These are phyloP conservation scores for Penicillium manginii DNA, from an alignment of 495 filamentous ascomycete species.

Conservation along the genomic window DNA sequence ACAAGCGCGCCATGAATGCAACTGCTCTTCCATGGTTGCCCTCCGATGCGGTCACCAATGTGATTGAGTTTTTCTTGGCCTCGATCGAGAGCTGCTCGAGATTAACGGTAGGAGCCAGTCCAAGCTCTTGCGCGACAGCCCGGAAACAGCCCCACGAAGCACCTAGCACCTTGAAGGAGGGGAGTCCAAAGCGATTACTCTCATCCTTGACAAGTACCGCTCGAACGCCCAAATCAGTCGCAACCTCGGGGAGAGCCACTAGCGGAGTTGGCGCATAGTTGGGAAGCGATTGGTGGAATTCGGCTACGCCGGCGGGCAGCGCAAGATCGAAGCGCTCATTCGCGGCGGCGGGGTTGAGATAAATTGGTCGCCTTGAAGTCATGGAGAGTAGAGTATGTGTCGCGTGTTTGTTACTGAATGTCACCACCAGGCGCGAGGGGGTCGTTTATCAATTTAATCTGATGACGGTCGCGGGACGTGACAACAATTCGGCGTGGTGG, in stretches of 20 bases:
- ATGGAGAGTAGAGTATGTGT: constrained; percentile 6
- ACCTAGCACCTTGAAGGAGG: constrained; percentile 77
- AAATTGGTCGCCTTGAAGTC: constrained; percentile 31
- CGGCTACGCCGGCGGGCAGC: constrained; percentile 19
- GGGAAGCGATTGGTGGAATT: constrained; percentile 58
- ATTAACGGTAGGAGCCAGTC: constrained; percentile 36
- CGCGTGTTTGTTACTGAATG: not conserved
- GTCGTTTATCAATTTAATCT: not conserved
- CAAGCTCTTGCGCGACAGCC: constrained; percentile 49
- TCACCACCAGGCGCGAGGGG: not conserved
- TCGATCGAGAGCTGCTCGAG: constrained; percentile 44
- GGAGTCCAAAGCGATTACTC: constrained; percentile 61
- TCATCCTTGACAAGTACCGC: constrained; percentile 64
- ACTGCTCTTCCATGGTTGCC: constrained; percentile 77
- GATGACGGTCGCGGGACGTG: not conserved
- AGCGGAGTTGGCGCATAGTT: constrained; percentile 54
- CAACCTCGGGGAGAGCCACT: constrained; percentile 52
- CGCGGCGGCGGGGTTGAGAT: constrained; percentile 33
- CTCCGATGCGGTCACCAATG: constrained; percentile 61
- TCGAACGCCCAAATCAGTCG: constrained; percentile 56
- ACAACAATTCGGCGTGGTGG: not conserved
- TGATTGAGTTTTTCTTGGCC: constrained; percentile 33
- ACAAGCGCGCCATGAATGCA: constrained; percentile 61
- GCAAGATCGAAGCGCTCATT: constrained; percentile 19
- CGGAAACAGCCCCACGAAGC: constrained; percentile 73